A percentile compares a stretch with the other conserved stretches of the same genome.
These are phyloP conservation scores for Leucogyrophana mollusca DNA, from an alignment of 768 basidiomycete species.

Conservation along the genomic window DNA sequence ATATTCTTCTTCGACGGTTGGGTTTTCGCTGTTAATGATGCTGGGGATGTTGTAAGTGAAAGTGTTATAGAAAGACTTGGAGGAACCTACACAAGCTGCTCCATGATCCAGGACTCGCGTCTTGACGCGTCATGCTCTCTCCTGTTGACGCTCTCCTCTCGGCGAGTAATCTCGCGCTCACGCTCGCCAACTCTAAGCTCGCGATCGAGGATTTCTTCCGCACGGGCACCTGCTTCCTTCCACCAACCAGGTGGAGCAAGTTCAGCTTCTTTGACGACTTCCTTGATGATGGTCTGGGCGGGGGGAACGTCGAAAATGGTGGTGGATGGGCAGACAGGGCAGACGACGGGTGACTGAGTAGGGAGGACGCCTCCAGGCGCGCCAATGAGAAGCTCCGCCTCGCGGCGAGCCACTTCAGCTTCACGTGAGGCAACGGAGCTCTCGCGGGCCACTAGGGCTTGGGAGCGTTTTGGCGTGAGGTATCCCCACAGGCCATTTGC, in stretches of 20 bases:
- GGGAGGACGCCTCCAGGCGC: conserved; percentile 80
- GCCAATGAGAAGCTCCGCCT: conserved; percentile 81
- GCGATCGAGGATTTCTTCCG: conserved; percentile 81
- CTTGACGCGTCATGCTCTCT: conserved; percentile 85
- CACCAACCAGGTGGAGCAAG: conserved; percentile 81
- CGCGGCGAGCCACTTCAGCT: conserved; percentile 85
- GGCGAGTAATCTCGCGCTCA: conserved; percentile 82
- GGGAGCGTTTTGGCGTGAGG: conserved; percentile 79
- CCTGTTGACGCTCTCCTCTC: conserved; percentile 83
- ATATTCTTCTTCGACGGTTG: conserved; percentile 77
- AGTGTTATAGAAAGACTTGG: not conserved
- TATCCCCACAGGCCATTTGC: conserved; percentile 64
- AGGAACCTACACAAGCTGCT: conserved; percentile 75
- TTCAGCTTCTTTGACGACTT: conserved; percentile 80
- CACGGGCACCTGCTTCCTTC: conserved; percentile 62
- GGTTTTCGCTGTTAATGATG: conserved; percentile 65
- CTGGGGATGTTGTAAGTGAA: conserved; percentile 32
- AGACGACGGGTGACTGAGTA: conserved; percentile 44
- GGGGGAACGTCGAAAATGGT: conserved; percentile 59
- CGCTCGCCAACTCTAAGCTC: conserved; percentile 84
- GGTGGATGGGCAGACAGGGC: conserved; percentile 56
- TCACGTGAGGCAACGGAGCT: conserved; percentile 78
- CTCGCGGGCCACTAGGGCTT: conserved; percentile 78
- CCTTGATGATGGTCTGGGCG: conserved; percentile 81
- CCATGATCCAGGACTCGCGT: conserved; percentile 91